phyloP scores from a whole-genome alignment of 1,284 basidiomycete genomes.

The Pseudozyma hubeiensis region DNA sequence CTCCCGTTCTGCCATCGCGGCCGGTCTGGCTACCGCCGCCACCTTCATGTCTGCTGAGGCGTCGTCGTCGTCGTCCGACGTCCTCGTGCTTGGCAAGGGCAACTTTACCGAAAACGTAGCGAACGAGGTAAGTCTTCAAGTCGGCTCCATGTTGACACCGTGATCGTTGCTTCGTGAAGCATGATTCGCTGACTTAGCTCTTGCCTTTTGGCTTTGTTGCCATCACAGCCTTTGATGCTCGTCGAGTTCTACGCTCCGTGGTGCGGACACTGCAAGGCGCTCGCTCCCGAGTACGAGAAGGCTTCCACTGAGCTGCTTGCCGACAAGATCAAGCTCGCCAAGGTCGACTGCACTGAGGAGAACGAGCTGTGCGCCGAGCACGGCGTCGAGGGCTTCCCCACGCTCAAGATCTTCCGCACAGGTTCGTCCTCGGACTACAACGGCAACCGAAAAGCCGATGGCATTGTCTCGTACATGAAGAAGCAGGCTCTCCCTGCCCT shows the following conservation, averaged over 20 bases:
- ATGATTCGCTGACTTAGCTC: background rate
- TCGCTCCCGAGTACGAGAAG: slow-evolving; percentile 82
- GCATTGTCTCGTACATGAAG: slow-evolving; percentile 96
- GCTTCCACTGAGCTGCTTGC: slow-evolving; percentile 89
- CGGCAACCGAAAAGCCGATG: slow-evolving; percentile 93
- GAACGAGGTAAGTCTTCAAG: slow-evolving; percentile 69
- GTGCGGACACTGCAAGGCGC: slow-evolving; percentile 81
- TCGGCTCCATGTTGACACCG: background rate
- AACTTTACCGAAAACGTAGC: slow-evolving; percentile 80
- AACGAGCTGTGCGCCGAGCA: slow-evolving; percentile 71
- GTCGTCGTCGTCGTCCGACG: slow-evolving; percentile 78
- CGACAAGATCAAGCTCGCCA: slow-evolving; percentile 90
- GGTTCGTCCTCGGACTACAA: slow-evolving; percentile 80
- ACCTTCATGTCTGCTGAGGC: slow-evolving; percentile 72
- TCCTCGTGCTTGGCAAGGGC: slow-evolving; percentile 78
- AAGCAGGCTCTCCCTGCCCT: slow-evolving; percentile 99
- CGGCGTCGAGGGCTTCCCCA: slow-evolving; percentile 90
- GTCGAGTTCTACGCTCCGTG: slow-evolving; percentile 97
- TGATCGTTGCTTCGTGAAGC: no score
- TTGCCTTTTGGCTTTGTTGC: background rate
- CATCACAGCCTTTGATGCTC: slow-evolving; percentile 79
- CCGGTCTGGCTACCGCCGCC: slow-evolving; percentile 55
- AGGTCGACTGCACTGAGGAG: slow-evolving; percentile 77
- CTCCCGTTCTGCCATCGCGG: slow-evolving; percentile 48
- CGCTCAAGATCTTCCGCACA: slow-evolving; percentile 89